Percentiles rank a stretch among this genome's conserved stretches.
Conservation (phyloP, 2,329 filamentous ascomycete species). For the Cordyceps javanica region DNA sequence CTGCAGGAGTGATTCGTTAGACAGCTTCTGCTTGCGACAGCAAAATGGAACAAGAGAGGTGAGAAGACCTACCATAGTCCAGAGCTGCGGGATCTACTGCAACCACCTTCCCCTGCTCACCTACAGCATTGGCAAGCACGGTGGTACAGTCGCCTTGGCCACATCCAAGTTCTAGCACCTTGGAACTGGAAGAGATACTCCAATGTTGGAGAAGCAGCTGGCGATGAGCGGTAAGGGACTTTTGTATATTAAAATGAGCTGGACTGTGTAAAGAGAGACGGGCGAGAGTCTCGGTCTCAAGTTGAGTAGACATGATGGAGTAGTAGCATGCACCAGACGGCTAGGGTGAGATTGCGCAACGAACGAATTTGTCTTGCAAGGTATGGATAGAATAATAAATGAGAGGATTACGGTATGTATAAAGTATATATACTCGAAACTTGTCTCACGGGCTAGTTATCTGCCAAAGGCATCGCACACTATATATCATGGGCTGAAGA, state of each 20-base stretch:
- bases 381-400: too few relatives aligned
- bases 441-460: too few relatives aligned
- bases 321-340: neutral
- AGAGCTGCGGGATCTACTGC: slow-evolving; percentile 43
- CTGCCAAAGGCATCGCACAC: too few relatives aligned
- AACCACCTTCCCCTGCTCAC: slow-evolving; percentile 33
- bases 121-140: slow-evolving; percentile 39
- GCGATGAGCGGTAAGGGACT: slow-evolving; percentile 23
- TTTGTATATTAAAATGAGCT: neutral
- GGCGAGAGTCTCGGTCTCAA: slow-evolving; percentile 15
- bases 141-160: slow-evolving; percentile 50
- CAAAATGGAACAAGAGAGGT: neutral
- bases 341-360: neutral
- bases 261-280: slow-evolving; percentile 14
- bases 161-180: slow-evolving; percentile 47
- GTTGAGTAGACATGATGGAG: slow-evolving; percentile 19
- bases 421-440: too few relatives aligned
- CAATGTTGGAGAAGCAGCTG: slow-evolving; percentile 25
- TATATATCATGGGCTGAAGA: too few relatives aligned
- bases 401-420: too few relatives aligned
- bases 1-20: neutral
- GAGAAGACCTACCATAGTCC: slow-evolving; percentile 32
- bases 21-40: neutral
- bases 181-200: slow-evolving; percentile 27
- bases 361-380: too few relatives aligned